Evolutionary conservation across 1,284 basidiomycete species (phyloP).

Genomic region (Boletus subluridellus): DNA sequence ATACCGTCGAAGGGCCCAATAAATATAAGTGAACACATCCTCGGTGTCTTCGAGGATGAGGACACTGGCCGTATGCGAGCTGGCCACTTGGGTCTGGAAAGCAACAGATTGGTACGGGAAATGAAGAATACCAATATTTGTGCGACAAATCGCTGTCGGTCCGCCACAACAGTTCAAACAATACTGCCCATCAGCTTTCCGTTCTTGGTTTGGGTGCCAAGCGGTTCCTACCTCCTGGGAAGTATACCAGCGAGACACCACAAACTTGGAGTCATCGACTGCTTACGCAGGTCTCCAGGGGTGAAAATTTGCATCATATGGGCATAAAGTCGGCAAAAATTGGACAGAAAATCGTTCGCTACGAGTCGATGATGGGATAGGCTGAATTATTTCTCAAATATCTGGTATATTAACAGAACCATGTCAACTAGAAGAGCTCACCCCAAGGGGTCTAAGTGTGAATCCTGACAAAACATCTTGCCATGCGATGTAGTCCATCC

Average conservation of each 20-base stretch:
- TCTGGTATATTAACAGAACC: constrained; percentile 12
- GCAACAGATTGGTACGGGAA: background rate
- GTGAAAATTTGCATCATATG: constrained; percentile 36
- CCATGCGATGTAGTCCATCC: background rate
- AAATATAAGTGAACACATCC: background rate
- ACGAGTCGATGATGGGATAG: background rate
- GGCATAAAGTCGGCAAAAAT: constrained; percentile 12
- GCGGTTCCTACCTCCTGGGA: constrained; percentile 35
- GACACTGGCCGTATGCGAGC: background rate
- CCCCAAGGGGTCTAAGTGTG: constrained; percentile 8
- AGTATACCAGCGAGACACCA: constrained; percentile 36
- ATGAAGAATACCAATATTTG: background rate
- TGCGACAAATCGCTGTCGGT: background rate
- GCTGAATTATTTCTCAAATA: constrained; percentile 6
- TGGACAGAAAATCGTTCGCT: background rate
- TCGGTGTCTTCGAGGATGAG: background rate
- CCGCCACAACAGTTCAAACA: background rate
- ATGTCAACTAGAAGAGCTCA: constrained; percentile 12
- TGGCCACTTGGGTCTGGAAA: background rate
- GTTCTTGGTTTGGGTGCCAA: constrained; percentile 37
- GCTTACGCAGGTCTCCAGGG: constrained; percentile 27
- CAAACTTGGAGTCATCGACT: constrained; percentile 35
- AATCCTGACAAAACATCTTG: background rate
- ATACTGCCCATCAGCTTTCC: constrained; percentile 42
- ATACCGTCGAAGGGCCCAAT: background rate